Percentiles rank a stretch among this genome's conserved stretches.
Evolutionary conservation across 306 rosid species (phyloP).

Genomic region (Neltuma alba): DNA sequence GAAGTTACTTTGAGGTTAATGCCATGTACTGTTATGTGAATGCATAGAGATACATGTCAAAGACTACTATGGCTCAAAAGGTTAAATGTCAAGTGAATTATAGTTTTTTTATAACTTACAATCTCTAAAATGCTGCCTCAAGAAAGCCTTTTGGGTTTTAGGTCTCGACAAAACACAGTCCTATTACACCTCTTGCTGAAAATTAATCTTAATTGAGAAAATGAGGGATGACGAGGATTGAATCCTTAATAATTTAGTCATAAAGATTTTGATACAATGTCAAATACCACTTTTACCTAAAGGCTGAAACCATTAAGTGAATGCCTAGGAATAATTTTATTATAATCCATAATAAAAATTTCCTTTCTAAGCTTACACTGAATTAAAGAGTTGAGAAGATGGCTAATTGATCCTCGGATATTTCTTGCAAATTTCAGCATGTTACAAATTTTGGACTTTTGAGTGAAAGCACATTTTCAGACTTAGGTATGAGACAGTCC

Average conservation of each 20-base stretch:
- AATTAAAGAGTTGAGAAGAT: conserved; percentile 16
- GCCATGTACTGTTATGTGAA: conserved; percentile 6
- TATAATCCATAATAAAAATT: neutral
- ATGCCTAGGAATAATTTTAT: no score
- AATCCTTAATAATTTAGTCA: no score
- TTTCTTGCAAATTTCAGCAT: conserved; percentile 14
- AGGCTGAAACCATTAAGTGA: no score
- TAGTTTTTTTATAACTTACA: no score
- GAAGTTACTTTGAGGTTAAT: conserved; percentile 15
- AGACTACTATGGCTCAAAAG: neutral
- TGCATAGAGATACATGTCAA: neutral
- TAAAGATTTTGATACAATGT: no score
- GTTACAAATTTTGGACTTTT: neutral
- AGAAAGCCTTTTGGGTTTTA: no score
- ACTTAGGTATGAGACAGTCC: neutral
- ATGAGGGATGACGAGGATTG: no score
- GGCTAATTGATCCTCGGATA: conserved; percentile 15
- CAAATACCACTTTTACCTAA: no score
- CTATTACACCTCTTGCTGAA: no score
- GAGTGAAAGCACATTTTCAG: conserved; percentile 1
- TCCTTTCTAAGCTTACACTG: conserved; percentile 20
- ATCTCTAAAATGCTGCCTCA: no score
- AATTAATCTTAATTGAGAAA: no score
- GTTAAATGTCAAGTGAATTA: neutral
- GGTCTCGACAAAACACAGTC: no score